These are phyloP conservation scores for Populus hybrid DNA, from an alignment of 441 rosid species.

Conservation along the genomic window DNA sequence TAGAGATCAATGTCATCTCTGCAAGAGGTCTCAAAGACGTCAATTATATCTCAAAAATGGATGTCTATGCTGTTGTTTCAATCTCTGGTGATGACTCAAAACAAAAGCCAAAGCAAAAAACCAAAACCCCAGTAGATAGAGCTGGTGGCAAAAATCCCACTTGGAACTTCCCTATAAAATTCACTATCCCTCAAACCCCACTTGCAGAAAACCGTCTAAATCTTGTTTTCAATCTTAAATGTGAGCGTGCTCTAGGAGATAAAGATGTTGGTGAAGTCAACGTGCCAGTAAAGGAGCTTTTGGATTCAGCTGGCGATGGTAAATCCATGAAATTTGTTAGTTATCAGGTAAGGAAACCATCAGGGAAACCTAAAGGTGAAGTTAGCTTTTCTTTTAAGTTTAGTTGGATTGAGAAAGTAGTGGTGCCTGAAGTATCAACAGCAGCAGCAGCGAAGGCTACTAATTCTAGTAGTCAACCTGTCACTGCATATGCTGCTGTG, in stretches of 20 bases:
- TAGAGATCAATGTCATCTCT: conserved; percentile 46
- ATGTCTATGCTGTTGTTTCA: conserved; percentile 52
- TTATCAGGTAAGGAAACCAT: conserved; percentile 50
- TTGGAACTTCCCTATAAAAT: conserved; percentile 60
- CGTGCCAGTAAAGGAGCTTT: conserved; percentile 58
- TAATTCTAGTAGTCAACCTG: conserved; percentile 13
- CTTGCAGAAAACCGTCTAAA: conserved; percentile 47
- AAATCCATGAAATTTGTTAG: conserved; percentile 34
- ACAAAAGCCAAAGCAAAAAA: conserved; percentile 31
- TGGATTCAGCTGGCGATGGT: conserved; percentile 25
- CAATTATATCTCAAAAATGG: conserved; percentile 55
- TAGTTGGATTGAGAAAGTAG: conserved; percentile 24
- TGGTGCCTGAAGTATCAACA: neutral
- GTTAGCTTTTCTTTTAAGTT: conserved; percentile 54
- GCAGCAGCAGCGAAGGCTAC: neutral
- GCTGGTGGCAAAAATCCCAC: no score
- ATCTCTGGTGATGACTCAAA: conserved; percentile 35
- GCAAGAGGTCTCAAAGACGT: conserved; percentile 55
- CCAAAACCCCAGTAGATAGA: conserved; percentile 42
- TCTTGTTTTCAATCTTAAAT: conserved; percentile 49
- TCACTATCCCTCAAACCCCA: conserved; percentile 42
- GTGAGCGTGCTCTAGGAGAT: conserved; percentile 64
- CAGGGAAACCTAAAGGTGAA: conserved; percentile 57
- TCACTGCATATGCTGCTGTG: conserved; percentile 34
- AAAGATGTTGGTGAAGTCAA: conserved; percentile 56